Evolutionary conservation across 805 yeast species (phyloP), one percentile per base, ranked within the genome.

Genomic region (Zygosaccharomyces lentus): DNA sequence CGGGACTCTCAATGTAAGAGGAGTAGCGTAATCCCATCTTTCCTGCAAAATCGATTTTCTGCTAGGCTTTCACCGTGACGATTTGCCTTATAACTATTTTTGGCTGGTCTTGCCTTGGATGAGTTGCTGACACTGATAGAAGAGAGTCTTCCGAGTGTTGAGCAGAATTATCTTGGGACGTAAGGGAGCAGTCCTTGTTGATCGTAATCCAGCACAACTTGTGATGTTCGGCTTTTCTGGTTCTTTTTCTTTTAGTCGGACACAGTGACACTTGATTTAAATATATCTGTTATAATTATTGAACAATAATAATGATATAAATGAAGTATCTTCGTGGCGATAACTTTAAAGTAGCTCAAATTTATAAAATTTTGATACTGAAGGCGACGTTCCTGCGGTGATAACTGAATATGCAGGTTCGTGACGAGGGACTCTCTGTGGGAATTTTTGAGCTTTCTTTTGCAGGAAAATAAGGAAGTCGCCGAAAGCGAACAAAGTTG

Each of bases 21-120:
- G 62, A 53, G 47, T 56, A 59, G 41, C 62, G 57, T 37, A 59
- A 45, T 19, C 64, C 64, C 64, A 59, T 59, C 21, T 21, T 48
- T 34, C 34, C 29, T 30, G 15, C 16, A 24, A 16, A 10, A 27
- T 27, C 32, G 32, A 29, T 29, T 29, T 29, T 29, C 32, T 29
- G 15, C 26, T 38, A 27, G 29, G 31, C 31, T 38, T 15, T 13
- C 25, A 38, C 41, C 27, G 25, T 27, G 34, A 27, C 9, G 25
- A 38, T 13, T 19, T 19, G 17, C 7, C 32, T 7, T 29, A 29
- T 8, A 12, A 29, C 32, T 29, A 13, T 2, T 12, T 17, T 26
- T n/a, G 15, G 41, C 17, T n/a, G 32, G 5, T 15, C 16, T 16
- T 1, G 15, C 9, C 24, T 16, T 13, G 26, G n/a, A n/a, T n/a